Conservation (phyloP, 2,329 filamentous ascomycete genomes). For the Exophiala lecanii-corni region DNA sequence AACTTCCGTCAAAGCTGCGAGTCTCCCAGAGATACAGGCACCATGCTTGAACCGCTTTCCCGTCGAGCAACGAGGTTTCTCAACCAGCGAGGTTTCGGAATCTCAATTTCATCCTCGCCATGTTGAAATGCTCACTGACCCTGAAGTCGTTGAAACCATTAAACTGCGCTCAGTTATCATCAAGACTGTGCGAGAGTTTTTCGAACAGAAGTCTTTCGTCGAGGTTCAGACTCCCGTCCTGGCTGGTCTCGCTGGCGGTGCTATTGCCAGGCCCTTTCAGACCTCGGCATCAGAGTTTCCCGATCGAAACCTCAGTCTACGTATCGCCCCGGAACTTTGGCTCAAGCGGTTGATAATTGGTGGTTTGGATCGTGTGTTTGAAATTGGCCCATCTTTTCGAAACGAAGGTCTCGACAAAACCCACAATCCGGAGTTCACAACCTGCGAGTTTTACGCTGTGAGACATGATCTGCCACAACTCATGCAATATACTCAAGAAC, state of each 20-base stretch:
- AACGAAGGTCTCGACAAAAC: conserved; percentile 87
- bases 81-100: conserved; percentile 52
- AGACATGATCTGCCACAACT: conserved; percentile 54
- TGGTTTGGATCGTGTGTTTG: conserved; percentile 82
- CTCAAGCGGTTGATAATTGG: conserved; percentile 87
- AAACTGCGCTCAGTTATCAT: conserved; percentile 70
- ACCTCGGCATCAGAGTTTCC: conserved; percentile 74
- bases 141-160: conserved; percentile 62
- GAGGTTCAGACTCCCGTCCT: conserved; percentile 92
- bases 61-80: conserved; percentile 32
- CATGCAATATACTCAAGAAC: conserved; percentile 25
- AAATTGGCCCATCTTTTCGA: conserved; percentile 86
- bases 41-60: conserved; percentile 79
- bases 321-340: conserved; percentile 93
- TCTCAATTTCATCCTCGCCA: conserved; percentile 52
- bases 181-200: conserved; percentile 66
- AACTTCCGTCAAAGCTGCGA: conserved; percentile 64
- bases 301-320: conserved; percentile 66
- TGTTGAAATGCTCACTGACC: conserved; percentile 78
- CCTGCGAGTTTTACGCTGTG: conserved; percentile 92
- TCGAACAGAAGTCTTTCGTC: conserved; percentile 67
- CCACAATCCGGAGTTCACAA: conserved; percentile 96
- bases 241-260: conserved; percentile 76
- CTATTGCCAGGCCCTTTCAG: conserved; percentile 78
- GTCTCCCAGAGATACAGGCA: conserved; percentile 67